These are phyloP conservation scores for Cetradonia linearis DNA, from an alignment of 495 filamentous ascomycete species.

Conservation along the genomic window DNA sequence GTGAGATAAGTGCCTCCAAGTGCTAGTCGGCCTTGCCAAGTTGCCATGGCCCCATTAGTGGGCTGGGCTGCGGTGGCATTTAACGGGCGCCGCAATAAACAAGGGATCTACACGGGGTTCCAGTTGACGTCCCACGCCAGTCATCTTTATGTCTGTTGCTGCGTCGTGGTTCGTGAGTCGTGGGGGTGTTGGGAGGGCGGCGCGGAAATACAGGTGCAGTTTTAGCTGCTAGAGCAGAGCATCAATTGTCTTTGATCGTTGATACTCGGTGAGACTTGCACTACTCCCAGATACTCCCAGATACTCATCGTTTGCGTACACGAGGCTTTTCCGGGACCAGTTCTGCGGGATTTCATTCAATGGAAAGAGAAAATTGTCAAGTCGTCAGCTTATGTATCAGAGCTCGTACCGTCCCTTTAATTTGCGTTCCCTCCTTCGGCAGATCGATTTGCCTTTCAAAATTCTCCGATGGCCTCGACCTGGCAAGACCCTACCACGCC, in stretches of 20 bases:
- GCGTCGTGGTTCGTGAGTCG: not conserved
- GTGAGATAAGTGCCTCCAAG: not conserved
- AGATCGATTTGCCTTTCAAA: not conserved
- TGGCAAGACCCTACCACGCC: not conserved
- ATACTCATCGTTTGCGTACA: not conserved
- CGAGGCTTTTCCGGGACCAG: too few species aligned
- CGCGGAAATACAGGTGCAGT: not conserved
- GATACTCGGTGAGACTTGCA: not conserved
- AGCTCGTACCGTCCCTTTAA: not conserved
- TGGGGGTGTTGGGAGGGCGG: not conserved
- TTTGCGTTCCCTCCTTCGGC: not conserved
- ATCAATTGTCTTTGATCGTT: not conserved
- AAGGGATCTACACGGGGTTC: not conserved
- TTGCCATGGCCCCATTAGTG: not conserved
- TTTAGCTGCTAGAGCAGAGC: not conserved
- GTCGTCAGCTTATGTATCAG: not conserved
- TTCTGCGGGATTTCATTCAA: not conserved
- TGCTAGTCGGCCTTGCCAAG: not conserved
- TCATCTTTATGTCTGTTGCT: not conserved
- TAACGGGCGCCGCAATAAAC: constrained; percentile 1
- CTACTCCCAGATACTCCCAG: not conserved
- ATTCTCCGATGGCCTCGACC: not conserved
- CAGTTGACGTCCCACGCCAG: not conserved
- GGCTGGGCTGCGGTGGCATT: not conserved
- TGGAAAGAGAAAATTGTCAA: not conserved